Evolutionary conservation across 306 rosid species (phyloP).

Genomic region (Dryas octopetala): DNA sequence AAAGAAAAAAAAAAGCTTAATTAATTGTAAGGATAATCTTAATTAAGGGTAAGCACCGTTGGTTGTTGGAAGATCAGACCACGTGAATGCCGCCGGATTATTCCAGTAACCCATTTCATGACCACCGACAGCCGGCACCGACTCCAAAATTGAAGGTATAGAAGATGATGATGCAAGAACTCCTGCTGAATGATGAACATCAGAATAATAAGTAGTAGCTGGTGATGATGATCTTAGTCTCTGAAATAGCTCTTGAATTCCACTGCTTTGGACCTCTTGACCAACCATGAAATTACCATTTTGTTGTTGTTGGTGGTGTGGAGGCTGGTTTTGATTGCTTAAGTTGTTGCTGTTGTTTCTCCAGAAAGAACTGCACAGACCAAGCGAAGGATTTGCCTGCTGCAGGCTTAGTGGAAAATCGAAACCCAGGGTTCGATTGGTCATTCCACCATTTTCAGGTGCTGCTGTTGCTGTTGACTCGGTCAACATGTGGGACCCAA

Average conservation of each 20-base stretch:
- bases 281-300: constrained; percentile 36
- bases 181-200: background rate
- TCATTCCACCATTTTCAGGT: constrained; percentile 21
- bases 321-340: constrained; percentile 29
- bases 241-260: constrained; percentile 80
- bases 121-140: constrained; percentile 49
- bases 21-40: constrained; percentile 2
- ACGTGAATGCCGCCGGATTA: constrained; percentile 45
- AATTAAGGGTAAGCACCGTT: constrained; percentile 74
- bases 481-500: constrained; percentile 52
- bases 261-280: constrained; percentile 47
- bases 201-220: constrained; percentile 28
- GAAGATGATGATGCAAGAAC: constrained; percentile 21
- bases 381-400: constrained; percentile 44
- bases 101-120: constrained; percentile 88
- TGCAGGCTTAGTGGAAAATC: constrained; percentile 42
- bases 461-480: constrained; percentile 30
- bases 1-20: constrained; percentile 7
- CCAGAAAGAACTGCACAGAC: constrained; percentile 66
- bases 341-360: constrained; percentile 40
- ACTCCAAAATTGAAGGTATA: constrained; percentile 56
- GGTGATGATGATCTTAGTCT: constrained; percentile 53
- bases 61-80: constrained; percentile 83
- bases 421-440: constrained; percentile 44
- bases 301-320: constrained; percentile 31